Conservation (phyloP, 179 eudicot species). For the Drosera spatulata region DNA sequence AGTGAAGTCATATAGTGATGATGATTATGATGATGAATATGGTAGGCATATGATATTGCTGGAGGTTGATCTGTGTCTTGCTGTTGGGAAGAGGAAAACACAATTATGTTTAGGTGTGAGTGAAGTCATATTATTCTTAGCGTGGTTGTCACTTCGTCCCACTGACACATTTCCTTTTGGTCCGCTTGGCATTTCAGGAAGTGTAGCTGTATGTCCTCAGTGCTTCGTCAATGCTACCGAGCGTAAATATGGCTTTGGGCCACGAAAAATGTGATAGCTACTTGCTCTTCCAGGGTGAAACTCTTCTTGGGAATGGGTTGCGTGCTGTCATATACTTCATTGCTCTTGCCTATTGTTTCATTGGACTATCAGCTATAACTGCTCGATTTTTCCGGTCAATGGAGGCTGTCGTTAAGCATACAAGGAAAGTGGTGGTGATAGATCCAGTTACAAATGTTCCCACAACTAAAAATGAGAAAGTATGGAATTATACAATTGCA, state of each 20-base stretch:
- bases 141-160: no score
- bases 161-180: no score
- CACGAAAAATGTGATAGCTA: slow-evolving; percentile 31
- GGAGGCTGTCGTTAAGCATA: slow-evolving; percentile 89
- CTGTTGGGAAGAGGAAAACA: no score
- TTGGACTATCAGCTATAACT: slow-evolving; percentile 86
- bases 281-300: slow-evolving; percentile 43
- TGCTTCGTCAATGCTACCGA: background rate
- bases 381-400: slow-evolving; percentile 74
- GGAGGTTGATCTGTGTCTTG: no score
- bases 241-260: slow-evolving; percentile 7
- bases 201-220: no score
- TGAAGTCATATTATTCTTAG: no score
- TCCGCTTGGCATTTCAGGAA: no score
- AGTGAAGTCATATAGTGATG: no score
- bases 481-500: slow-evolving; percentile 89
- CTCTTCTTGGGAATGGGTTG: slow-evolving; percentile 36
- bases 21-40: no score
- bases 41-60: no score
- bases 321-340: slow-evolving; percentile 44
- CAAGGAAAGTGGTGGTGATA: slow-evolving; percentile 42
- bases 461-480: slow-evolving; percentile 43
- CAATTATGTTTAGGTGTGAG: no score
- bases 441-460: slow-evolving; percentile 52
- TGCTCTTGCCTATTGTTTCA: slow-evolving; percentile 69